Conservation (phyloP, 208 protist genomes). For the Acanthamoeba rhysodes region DNA sequence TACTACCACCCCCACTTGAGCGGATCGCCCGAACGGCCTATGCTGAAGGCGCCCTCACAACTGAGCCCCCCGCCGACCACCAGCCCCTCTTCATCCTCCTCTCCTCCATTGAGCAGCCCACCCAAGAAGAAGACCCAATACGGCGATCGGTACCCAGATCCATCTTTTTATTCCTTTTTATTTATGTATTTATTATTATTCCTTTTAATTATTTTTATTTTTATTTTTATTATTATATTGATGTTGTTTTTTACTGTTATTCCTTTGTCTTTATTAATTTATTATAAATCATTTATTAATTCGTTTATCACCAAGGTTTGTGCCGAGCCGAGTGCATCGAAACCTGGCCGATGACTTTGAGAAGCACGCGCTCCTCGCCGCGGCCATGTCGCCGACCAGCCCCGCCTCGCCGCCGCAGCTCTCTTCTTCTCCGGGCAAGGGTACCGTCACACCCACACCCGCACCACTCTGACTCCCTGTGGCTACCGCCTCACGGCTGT, state of each 20-base stretch:
- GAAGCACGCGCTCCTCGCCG: neutral
- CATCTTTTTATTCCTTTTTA: neutral
- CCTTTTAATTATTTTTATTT: neutral
- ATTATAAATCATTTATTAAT: neutral
- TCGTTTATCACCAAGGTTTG: neutral
- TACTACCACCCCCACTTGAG: neutral
- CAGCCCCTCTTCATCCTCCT: neutral
- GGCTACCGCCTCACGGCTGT: too few species aligned
- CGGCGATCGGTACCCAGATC: neutral
- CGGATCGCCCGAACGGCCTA: neutral
- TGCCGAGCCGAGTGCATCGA: neutral
- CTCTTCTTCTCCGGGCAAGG: neutral
- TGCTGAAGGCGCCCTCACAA: slow-evolving; percentile 12
- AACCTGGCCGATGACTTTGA: slow-evolving; percentile 40
- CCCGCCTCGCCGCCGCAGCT: neutral
- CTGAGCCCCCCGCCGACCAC: neutral
- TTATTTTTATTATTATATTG: neutral
- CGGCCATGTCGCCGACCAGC: neutral
- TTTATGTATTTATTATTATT: too few species aligned
- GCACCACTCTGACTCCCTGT: neutral
- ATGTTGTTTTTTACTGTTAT: too few species aligned
- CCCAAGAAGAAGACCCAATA: neutral
- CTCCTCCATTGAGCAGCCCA: neutral
- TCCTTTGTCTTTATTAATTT: neutral
- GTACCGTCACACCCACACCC: neutral